Evolutionary conservation across 345 rosid genomes (phyloP).

Genomic region (Reutealis trisperma): DNA sequence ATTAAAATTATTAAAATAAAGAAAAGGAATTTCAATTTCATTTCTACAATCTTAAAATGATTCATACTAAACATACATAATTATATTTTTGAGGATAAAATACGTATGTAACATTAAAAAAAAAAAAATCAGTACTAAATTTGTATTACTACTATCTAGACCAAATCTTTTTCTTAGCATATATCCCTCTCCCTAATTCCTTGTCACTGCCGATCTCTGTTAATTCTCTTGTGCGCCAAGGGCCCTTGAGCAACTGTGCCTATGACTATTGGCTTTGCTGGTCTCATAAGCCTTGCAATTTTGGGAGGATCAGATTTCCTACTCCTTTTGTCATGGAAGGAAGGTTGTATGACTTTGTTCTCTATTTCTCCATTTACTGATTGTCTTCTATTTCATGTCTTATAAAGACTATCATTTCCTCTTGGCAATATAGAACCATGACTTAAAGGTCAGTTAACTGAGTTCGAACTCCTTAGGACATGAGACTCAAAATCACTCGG

Average conservation of each 20-base stretch:
- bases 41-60: no score
- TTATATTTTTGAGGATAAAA: no score
- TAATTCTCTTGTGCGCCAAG: constrained; percentile 48
- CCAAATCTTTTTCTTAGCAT: constrained; percentile 78
- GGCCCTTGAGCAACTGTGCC: constrained; percentile 33
- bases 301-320: constrained; percentile 86
- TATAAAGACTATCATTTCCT: constrained; percentile 40
- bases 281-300: constrained; percentile 48
- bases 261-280: constrained; percentile 42
- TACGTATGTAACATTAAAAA: no score
- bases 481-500: constrained; percentile 49
- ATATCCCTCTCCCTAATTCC: constrained; percentile 64
- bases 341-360: constrained; percentile 47
- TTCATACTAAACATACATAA: no score
- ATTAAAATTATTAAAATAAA: no score
- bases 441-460: constrained; percentile 46
- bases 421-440: constrained; percentile 39
- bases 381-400: constrained; percentile 56
- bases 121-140: neutral
- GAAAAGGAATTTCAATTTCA: no score
- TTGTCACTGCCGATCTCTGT: constrained; percentile 52
- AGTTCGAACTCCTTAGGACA: constrained; percentile 65
- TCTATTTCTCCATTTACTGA: constrained; percentile 79
- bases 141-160: constrained; percentile 34
- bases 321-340: constrained; percentile 53